Evolutionary conservation across 2,329 filamentous ascomycete genomes (phyloP).

Genomic region (Epicoccum sorghinum): DNA sequence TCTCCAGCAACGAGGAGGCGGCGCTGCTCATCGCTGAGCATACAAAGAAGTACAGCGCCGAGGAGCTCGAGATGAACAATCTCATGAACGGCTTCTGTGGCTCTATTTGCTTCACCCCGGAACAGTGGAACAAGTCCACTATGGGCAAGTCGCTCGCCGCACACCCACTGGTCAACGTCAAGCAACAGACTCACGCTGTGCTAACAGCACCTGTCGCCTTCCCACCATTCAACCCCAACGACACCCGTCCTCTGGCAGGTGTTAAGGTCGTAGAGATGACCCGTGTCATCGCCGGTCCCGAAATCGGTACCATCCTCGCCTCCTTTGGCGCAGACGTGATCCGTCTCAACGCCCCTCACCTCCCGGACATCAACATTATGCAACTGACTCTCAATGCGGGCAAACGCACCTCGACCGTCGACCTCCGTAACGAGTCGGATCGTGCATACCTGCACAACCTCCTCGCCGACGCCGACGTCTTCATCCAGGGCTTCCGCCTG

Average conservation of each 20-base stretch:
- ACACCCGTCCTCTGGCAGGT: slow-evolving; percentile 49
- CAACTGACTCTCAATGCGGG: slow-evolving; percentile 50
- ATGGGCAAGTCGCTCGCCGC: slow-evolving; percentile 53
- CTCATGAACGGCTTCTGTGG: slow-evolving; percentile 38
- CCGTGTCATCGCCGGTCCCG: slow-evolving; percentile 51
- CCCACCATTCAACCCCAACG: slow-evolving; percentile 35
- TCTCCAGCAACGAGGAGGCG: slow-evolving; percentile 25
- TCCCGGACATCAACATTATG: slow-evolving; percentile 43
- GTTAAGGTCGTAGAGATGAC: slow-evolving; percentile 45
- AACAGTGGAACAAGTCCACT: slow-evolving; percentile 51
- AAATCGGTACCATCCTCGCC: slow-evolving; percentile 46
- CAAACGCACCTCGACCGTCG: slow-evolving; percentile 51
- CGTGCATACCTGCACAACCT: slow-evolving; percentile 47
- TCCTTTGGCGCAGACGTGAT: slow-evolving; percentile 53
- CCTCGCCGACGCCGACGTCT: slow-evolving; percentile 56
- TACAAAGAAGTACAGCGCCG: slow-evolving; percentile 43
- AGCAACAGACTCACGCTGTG: slow-evolving; percentile 39
- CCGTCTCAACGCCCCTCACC: slow-evolving; percentile 47
- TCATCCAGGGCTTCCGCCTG: slow-evolving; percentile 59
- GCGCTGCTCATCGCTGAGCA: slow-evolving; percentile 27
- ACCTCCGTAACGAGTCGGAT: slow-evolving; percentile 48
- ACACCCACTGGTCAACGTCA: slow-evolving; percentile 53
- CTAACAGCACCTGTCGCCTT: slow-evolving; percentile 30
- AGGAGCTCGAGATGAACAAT: slow-evolving; percentile 27
- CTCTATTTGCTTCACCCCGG: slow-evolving; percentile 53